Base-by-base conservation (phyloP, 2,329 filamentous ascomycete genomes). In the Leptographium wingfieldii region DNA sequence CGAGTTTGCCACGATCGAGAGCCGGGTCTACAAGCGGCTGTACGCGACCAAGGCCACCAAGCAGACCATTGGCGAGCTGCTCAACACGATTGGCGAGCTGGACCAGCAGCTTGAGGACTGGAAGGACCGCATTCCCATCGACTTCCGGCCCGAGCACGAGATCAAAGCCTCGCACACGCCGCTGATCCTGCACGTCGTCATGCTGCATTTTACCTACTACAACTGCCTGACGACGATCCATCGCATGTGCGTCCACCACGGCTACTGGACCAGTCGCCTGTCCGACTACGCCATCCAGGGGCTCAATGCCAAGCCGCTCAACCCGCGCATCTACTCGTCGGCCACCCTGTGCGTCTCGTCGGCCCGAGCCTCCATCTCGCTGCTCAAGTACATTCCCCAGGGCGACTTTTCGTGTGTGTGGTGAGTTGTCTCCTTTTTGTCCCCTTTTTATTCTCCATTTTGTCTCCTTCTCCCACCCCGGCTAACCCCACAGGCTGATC, bases 201-300 rank as follows among this genome's bases (percentile, higher is more conserved):
- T 96, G 70, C 76, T 99, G 61, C 94, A 99, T 71, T 95, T 99
- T 68, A 87, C 90, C 1, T 99, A 99, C 73, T 97, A 97, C 76
- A 99, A 99, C 71, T 96, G 92, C 67, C 75, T 99, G 57, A 96
- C 92, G 0, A 99, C 94, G 0, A 96, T 99, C 64, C 94, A 99
- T 71, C 89, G 94, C 57, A 99, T 97, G 94, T 95, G 90, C 51
- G 88, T 97, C 35, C 94, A 97, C 67, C 92, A 96, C 69, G 94
- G 94, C 16, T 96, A 96, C 74, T 99, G 94, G 94, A 97, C 92
- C 1, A 96, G 90, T 68, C 84, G 94, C 46, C 75, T 99, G 49
- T 95, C 92, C 46, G 92, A 97, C 68, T 97, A 91, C 69, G 94
- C 94, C 19, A 94, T 97, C 60, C 90, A 96, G 71, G 94, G 94